Evolutionary conservation across 2,329 filamentous ascomycete species (phyloP), one percentile per base, ranked within the genome.

Genomic region (Paecilomyces formosus): DNA sequence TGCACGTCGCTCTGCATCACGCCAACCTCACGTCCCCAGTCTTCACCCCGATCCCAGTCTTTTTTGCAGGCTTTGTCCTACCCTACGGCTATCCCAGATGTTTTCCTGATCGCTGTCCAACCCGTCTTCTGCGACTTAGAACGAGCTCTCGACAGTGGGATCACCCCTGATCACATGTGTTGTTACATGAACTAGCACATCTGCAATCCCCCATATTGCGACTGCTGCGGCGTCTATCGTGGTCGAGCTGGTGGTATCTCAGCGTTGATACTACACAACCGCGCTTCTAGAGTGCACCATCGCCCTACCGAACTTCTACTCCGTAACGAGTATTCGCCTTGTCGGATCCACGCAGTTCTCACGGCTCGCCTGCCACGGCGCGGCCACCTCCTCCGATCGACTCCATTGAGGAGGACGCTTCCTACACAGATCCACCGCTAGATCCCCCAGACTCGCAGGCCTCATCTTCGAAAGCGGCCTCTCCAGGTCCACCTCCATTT

Each of bases 401-500:
- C 69, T 71, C 70, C 69, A 68, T 63, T 68, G 70, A 66, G 71
- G 75, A 78, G 70, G 73, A 72, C 67, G 67, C 71, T 61, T 72
- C 69, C 61, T 74, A 73, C 68, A 73, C 68, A 55, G 69, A 69
- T 57, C 74, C 73, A 61, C 75, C 75, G 57, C 68, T 68, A 55
- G 74, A 73, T 65, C 71, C 70, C 24, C 74, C 71, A 39, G 67
- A 63, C 57, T 71, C 70, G 33, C 71, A 72, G 65, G 70, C 76
- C 57, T 78, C 78, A 62, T 74, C 79, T 50, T 77, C 80, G 54
- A 73, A 72, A 71, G 76, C 79, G 70, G 78, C 82, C 63, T 83
- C 82, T 61, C 76, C 77, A 58, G 74, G 77, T 59, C 84, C 85
- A 62, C 85, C 85, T 62, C 82, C 85, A 61, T 87, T 87, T 74